phyloP scores from a whole-genome alignment of 2,329 filamentous ascomycete genomes.

The Exophiala sideris region DNA sequence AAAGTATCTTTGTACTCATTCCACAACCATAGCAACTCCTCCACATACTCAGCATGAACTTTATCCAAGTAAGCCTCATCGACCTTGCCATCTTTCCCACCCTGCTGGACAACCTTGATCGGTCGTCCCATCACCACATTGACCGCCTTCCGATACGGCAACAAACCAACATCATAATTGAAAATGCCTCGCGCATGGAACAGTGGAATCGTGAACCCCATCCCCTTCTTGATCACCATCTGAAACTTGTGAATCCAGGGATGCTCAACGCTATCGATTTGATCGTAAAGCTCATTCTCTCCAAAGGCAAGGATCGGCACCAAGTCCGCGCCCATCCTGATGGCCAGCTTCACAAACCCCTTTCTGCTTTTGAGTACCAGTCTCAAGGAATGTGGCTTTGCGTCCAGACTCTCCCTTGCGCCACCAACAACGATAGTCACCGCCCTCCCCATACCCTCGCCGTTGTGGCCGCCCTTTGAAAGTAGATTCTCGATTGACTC shows the following conservation, averaged over 20 bases:
- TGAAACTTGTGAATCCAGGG: constrained; percentile 78
- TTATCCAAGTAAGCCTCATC: constrained; percentile 73
- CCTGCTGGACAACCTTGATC: constrained; percentile 62
- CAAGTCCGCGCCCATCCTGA: constrained; percentile 86
- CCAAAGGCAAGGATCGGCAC: constrained; percentile 91
- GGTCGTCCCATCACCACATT: constrained; percentile 87
- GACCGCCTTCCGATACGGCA: constrained; percentile 85
- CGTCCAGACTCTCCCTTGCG: constrained; percentile 86
- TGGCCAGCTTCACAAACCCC: constrained; percentile 90
- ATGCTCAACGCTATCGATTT: constrained; percentile 72
- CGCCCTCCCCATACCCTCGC: constrained; percentile 85
- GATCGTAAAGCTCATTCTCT: constrained; percentile 94
- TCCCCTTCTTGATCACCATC: constrained; percentile 74
- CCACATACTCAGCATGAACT: constrained; percentile 74
- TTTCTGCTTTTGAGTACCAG: constrained; percentile 81
- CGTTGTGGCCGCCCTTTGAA: constrained; percentile 70
- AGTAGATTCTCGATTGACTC: constrained; percentile 89
- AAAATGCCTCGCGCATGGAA: constrained; percentile 90
- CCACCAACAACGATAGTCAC: constrained; percentile 96
- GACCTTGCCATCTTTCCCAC: constrained; percentile 60
- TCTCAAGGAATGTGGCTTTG: constrained; percentile 70
- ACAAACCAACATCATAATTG: constrained; percentile 94
- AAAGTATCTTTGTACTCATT: constrained; percentile 47
- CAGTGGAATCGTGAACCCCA: constrained; percentile 89
- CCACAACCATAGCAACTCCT: constrained; percentile 51